Conservation (phyloP, 257 asterid species). For the Lantana camara region DNA sequence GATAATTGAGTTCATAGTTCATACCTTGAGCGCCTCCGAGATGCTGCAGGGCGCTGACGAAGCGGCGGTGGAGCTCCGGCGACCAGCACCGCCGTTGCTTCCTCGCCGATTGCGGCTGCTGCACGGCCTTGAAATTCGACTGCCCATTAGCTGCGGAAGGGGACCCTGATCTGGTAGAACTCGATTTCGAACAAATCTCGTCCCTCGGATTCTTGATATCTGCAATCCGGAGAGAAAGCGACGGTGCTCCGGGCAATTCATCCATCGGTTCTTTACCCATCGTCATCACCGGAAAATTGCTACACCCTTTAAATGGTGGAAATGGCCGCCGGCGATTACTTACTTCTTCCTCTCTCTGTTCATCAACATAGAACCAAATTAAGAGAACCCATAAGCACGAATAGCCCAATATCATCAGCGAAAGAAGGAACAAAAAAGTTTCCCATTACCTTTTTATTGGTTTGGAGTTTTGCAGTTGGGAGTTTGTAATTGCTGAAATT, state of each 20-base stretch:
- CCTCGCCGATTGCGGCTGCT: slow-evolving; percentile 49
- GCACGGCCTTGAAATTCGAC: slow-evolving; percentile 36
- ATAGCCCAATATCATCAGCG: not conserved
- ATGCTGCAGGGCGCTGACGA: slow-evolving; percentile 69
- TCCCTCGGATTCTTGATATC: slow-evolving; percentile 55
- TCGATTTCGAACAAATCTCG: slow-evolving; percentile 42
- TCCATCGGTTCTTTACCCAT: slow-evolving; percentile 39
- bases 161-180: slow-evolving; percentile 51
- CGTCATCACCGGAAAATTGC: slow-evolving; percentile 38
- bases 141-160: slow-evolving; percentile 47
- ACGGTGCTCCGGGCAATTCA: slow-evolving; percentile 48
- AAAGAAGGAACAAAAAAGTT: too few relatives aligned
- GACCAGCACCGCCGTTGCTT: slow-evolving; percentile 98
- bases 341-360: slow-evolving; percentile 50
- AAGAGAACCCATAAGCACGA: slow-evolving; percentile 6
- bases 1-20: slow-evolving; percentile 24
- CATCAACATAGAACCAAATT: not conserved
- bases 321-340: slow-evolving; percentile 31
- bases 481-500: not conserved
- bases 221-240: slow-evolving; percentile 66
- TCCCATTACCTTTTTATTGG: slow-evolving; percentile 46
- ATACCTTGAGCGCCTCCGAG: slow-evolving; percentile 78
- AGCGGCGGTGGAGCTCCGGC: slow-evolving; percentile 81
- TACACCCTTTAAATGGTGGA: slow-evolving; percentile 45
- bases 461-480: not conserved